A percentile compares a stretch with the other conserved stretches of the same genome.
Conservation (phyloP, 768 basidiomycete genomes). For the Naganishia kalamii region DNA sequence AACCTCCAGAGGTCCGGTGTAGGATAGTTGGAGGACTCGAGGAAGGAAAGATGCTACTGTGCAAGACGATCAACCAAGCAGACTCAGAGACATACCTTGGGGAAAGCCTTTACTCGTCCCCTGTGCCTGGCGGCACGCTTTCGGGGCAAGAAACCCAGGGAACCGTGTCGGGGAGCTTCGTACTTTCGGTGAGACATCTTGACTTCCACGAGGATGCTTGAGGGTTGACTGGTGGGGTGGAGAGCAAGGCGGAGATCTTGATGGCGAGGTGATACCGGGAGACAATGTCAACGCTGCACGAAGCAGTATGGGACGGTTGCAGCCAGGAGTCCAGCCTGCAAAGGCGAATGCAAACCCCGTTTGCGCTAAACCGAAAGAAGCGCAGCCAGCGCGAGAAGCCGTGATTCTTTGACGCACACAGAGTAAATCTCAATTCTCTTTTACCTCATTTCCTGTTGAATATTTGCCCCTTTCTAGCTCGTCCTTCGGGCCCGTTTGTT, state of each 20-base stretch:
- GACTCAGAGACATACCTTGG: constrained; percentile 62
- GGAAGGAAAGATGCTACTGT: constrained; percentile 15
- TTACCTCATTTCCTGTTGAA: too few species aligned
- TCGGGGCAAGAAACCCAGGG: constrained; percentile 91
- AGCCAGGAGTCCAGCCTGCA: too few species aligned
- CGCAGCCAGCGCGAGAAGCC: too few species aligned
- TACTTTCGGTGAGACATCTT: constrained; percentile 53
- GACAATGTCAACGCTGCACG: constrained; percentile 13
- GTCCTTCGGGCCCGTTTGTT: too few species aligned
- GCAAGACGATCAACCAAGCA: constrained; percentile 9
- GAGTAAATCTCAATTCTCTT: too few species aligned
- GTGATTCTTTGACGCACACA: too few species aligned
- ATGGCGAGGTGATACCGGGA: background rate
- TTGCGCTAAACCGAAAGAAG: too few species aligned
- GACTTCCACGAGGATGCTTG: constrained; percentile 19
- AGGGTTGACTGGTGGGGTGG: constrained; percentile 18
- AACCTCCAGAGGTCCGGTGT: background rate
- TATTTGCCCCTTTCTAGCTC: too few species aligned
- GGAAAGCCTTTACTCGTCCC: constrained; percentile 99
- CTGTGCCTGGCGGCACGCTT: constrained; percentile 96
- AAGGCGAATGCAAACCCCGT: too few species aligned
- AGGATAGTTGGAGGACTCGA: background rate
- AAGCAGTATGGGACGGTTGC: background rate
- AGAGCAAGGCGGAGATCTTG: background rate
- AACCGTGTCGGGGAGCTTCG: constrained; percentile 97